A percentile compares a stretch with the other conserved stretches of the same genome.
Conservation (phyloP, 768 basidiomycete genomes). For the Tricholoma furcatifolium region DNA sequence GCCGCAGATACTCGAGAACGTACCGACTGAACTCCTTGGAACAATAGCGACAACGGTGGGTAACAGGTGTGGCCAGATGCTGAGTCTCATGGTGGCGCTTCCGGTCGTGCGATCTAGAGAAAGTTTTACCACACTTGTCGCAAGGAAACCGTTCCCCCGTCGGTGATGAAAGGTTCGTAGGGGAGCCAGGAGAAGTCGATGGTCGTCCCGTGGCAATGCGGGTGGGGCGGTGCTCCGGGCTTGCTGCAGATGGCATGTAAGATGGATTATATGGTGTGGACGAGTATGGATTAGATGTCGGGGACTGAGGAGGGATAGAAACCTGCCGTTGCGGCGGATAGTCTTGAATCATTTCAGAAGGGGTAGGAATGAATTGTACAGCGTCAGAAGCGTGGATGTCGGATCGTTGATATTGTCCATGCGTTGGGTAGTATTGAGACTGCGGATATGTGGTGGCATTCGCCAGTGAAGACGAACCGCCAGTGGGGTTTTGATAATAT, state of each 20-base stretch:
- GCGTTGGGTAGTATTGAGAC: slow-evolving; percentile 20
- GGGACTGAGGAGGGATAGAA: slow-evolving; percentile 21
- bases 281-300: slow-evolving; percentile 22
- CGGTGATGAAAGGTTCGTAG: slow-evolving; percentile 32
- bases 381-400: slow-evolving; percentile 19
- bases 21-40: slow-evolving; percentile 76
- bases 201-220: slow-evolving; percentile 42
- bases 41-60: slow-evolving; percentile 72
- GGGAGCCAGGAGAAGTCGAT: slow-evolving; percentile 37
- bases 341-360: slow-evolving; percentile 42
- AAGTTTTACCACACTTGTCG: slow-evolving; percentile 74
- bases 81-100: slow-evolving; percentile 82
- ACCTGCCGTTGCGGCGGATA: slow-evolving; percentile 20
- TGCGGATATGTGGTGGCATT: slow-evolving; percentile 16
- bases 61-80: slow-evolving; percentile 60
- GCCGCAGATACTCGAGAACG: slow-evolving; percentile 10
- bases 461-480: slow-evolving; percentile 22
- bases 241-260: slow-evolving; percentile 29
- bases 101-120: slow-evolving; percentile 78
- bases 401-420: slow-evolving; percentile 15
- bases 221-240: slow-evolving; percentile 30
- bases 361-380: slow-evolving; percentile 46
- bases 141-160: slow-evolving; percentile 68
- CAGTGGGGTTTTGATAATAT: slow-evolving; percentile 21
- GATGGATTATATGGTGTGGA: slow-evolving; percentile 22